Evolutionary conservation across 805 yeast species (phyloP), one percentile per base, ranked within the genome.

Genomic region (Wickerhamomyces sydowiorum): DNA sequence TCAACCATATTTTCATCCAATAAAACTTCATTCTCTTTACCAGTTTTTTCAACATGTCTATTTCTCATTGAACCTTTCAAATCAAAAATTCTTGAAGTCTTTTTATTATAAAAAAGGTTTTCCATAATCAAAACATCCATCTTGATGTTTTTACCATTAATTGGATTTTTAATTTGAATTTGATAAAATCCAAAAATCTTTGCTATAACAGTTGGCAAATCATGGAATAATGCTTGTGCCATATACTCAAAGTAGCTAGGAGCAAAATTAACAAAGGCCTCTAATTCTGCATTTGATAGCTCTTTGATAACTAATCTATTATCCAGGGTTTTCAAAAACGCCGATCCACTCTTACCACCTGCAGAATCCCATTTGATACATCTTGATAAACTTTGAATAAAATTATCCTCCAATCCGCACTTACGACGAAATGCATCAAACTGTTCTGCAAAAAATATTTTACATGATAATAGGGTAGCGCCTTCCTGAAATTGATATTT

Each of bases 1-100:
- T 93, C 99, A 46, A 93, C 95, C 99, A 93, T 93, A 57, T 93
- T 93, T 55, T 93, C 99, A 62, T 93, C 99, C 42, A 93, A 65
- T 21, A 93, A 66, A 1, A 93, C 99, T 61, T 93, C 98, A 56
- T 93, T 89, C 48, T 85, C 96, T 56, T 80, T 82, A 7, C 99
- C 99, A 0, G 99, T 95, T 60, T 91, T 96, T 52, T 90, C 84
- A 29, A 91, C 99, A 56, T 91, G 97, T 50, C 99, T 73, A 62
- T 93, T 93, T 47, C 99, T 71, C 98, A 93, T 93, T 0, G 98
- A 90, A 0, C 99, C 99, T 61, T 93, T 93, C 62, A 93, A 74
- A 62, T 93, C 99, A 64, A 93, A 93, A 37, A 91, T 89, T 48
- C 97, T 68, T 13, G 87, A 72, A 44, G 90, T 84, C 51, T 82